Evolutionary conservation across 2,329 filamentous ascomycete genomes (phyloP), one percentile per base, ranked within the genome.

Genomic region (Pezizomycotina sp.): DNA sequence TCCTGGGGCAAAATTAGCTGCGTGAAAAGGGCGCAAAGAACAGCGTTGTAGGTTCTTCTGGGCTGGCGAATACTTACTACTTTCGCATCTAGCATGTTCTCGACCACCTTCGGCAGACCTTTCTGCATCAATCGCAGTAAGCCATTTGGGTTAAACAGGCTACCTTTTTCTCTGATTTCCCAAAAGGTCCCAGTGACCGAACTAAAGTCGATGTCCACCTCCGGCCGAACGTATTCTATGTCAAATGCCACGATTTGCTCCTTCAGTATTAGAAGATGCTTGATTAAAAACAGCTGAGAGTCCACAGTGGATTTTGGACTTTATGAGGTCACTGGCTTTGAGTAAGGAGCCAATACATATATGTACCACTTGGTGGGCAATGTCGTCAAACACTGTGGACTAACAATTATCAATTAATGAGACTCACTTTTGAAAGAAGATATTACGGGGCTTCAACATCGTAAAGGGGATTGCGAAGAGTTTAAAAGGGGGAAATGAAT

Each of bases 231-330:
- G 50, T 68, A 77, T 53, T 77, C 84, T 48, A 98, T 93, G 59
- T 98, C 89, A 44, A 98, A 83, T 6, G 84, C 84, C 16, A 98
- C 74, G 33, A 98, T 78, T 55, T 93, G 81, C 54, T 93, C 91
- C 58, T 95, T 95, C 33, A 98, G 69, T 31, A 93, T 76, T 31
- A 98, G 75, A 2, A 98, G 68, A 55, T 98, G 92, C 50, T 86
- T 89, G 50, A 98, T 76, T 52, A 93, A 74, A 58, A 98, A 98
- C 4, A 98, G 67, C 48, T 92, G 79, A 0, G 78, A 70, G 54
- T 95, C 83, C 5, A 75, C 66, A 2, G 69, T 66, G 54, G 14
- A 67, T 63, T 37, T 58, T 53, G 47, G 42, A 63, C 66, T 45
- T 70, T 71, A 67, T 37, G 72, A 68, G 48, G 92, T 76, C 42